These are phyloP conservation scores for Millerozyma miso DNA, from an alignment of 805 yeast genomes.

Conservation along the genomic window DNA sequence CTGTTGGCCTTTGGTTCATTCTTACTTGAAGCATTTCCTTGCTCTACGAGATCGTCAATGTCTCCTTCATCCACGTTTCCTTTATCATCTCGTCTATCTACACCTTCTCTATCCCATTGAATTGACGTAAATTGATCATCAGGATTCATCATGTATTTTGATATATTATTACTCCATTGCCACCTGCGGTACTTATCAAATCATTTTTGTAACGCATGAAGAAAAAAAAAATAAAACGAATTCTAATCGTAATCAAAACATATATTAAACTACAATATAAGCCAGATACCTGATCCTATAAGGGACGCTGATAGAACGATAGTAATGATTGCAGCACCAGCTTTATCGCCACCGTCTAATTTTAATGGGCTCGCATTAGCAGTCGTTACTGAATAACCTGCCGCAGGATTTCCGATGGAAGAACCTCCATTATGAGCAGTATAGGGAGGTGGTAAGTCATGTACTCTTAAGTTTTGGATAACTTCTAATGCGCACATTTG, in stretches of 20 bases:
- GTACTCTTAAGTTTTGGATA: slow-evolving; percentile 44
- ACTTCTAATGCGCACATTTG: slow-evolving; percentile 72
- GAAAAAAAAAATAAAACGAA: no score
- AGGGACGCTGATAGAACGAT: slow-evolving; percentile 54
- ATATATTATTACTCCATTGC: slow-evolving; percentile 1
- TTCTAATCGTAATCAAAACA: no score
- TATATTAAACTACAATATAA: slow-evolving; percentile 17
- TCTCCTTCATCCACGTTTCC: slow-evolving; percentile 7
- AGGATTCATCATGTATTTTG: slow-evolving; percentile 15
- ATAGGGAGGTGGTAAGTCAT: slow-evolving; percentile 52
- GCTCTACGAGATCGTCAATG: slow-evolving; percentile 13
- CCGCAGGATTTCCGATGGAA: slow-evolving; percentile 62
- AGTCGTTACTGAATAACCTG: slow-evolving; percentile 50
- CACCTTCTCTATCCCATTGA: slow-evolving; percentile 52
- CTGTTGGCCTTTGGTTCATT: slow-evolving; percentile 6
- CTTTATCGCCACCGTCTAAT: slow-evolving; percentile 56
- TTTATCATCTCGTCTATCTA: slow-evolving; percentile 1
- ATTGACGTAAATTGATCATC: slow-evolving; percentile 55
- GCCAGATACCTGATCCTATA: slow-evolving; percentile 43
- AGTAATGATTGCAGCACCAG: slow-evolving; percentile 88
- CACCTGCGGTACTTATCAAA: background rate
- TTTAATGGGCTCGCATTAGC: slow-evolving; percentile 38
- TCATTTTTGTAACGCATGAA: background rate
- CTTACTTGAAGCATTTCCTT: background rate
- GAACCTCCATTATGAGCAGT: slow-evolving; percentile 65